A percentile compares a stretch with the other conserved stretches of the same genome.
phyloP scores from a whole-genome alignment of 495 filamentous ascomycete species.

The Cercophora scortea region DNA sequence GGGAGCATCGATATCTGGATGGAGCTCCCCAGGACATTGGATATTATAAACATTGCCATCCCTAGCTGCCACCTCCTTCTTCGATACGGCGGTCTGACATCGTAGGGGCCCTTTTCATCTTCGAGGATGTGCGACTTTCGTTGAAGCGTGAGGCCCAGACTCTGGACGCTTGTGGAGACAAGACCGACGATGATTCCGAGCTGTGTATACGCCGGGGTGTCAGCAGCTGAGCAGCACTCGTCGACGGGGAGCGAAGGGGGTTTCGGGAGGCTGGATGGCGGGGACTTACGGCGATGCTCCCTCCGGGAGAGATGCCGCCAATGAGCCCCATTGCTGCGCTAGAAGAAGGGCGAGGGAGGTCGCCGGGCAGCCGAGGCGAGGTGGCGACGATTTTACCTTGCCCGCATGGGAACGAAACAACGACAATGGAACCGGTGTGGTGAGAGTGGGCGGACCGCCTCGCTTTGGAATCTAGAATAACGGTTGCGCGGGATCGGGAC shows the following conservation, averaged over 20 bases:
- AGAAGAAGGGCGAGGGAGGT: slow-evolving; percentile 1
- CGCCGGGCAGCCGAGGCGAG: slow-evolving; percentile 21
- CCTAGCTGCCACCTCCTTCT: slow-evolving; percentile 95
- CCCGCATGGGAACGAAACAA: slow-evolving; percentile 14
- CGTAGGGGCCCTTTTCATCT: slow-evolving; percentile 80
- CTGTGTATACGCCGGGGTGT: slow-evolving; percentile 30
- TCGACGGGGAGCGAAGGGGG: too few relatives aligned
- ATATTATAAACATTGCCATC: slow-evolving; percentile 93
- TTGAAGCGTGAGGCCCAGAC: slow-evolving; percentile 92
- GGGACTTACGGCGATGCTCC: slow-evolving; percentile 71
- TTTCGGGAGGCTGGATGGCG: too few relatives aligned
- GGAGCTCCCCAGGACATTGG: slow-evolving; percentile 88
- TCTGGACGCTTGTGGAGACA: slow-evolving; percentile 86
- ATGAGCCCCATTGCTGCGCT: slow-evolving; percentile 58
- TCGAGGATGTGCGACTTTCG: slow-evolving; percentile 97
- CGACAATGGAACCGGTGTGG: not conserved
- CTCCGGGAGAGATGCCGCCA: slow-evolving; percentile 75
- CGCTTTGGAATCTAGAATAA: too few relatives aligned
- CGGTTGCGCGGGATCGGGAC: too few relatives aligned
- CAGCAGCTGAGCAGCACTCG: not conserved
- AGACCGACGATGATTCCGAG: slow-evolving; percentile 90
- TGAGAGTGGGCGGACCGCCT: too few relatives aligned
- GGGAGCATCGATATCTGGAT: slow-evolving; percentile 97
- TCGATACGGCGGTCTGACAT: slow-evolving; percentile 77
- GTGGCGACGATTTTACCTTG: slow-evolving; percentile 9